Conservation (phyloP, 2,329 filamentous ascomycete species). For the Paracoccidioides lutzii region DNA sequence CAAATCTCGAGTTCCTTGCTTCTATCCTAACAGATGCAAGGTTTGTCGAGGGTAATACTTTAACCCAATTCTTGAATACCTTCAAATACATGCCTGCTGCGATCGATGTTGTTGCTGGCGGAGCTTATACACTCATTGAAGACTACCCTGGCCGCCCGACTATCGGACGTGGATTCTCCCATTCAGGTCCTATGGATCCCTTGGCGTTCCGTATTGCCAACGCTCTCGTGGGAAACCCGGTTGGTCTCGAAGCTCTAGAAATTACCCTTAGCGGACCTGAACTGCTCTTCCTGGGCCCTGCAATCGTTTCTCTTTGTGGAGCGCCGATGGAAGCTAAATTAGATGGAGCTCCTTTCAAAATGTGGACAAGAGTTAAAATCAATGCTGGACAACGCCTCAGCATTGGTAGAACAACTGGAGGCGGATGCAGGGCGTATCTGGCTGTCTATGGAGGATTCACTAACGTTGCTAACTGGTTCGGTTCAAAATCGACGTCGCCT, state of each 20-base stretch:
- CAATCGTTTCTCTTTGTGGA: conserved; percentile 45
- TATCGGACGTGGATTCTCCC: conserved; percentile 46
- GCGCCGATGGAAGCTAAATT: conserved; percentile 41
- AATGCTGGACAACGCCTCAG: conserved; percentile 40
- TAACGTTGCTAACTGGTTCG: conserved; percentile 44
- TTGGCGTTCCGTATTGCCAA: conserved; percentile 48
- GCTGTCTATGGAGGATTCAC: conserved; percentile 45
- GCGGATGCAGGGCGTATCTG: conserved; percentile 46
- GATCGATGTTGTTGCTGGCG: conserved; percentile 44
- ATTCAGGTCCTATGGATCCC: conserved; percentile 49
- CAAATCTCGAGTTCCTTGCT: conserved; percentile 45
- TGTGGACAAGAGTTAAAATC: conserved; percentile 44
- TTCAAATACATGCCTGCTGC: conserved; percentile 40
- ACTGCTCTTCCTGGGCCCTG: conserved; percentile 41
- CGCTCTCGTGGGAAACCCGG: conserved; percentile 44
- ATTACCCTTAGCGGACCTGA: conserved; percentile 49
- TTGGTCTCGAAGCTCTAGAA: conserved; percentile 43
- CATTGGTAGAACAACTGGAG: conserved; percentile 41
- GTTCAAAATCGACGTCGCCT: conserved; percentile 47
- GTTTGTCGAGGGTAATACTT: conserved; percentile 40
- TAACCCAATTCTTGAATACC: conserved; percentile 43
- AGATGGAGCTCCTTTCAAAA: conserved; percentile 37
- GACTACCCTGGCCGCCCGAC: conserved; percentile 46
- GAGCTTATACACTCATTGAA: conserved; percentile 46
- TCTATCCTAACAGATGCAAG: conserved; percentile 35